Base-by-base conservation (phyloP, 2,329 filamentous ascomycete genomes). In the Hypoxylon sp. region DNA sequence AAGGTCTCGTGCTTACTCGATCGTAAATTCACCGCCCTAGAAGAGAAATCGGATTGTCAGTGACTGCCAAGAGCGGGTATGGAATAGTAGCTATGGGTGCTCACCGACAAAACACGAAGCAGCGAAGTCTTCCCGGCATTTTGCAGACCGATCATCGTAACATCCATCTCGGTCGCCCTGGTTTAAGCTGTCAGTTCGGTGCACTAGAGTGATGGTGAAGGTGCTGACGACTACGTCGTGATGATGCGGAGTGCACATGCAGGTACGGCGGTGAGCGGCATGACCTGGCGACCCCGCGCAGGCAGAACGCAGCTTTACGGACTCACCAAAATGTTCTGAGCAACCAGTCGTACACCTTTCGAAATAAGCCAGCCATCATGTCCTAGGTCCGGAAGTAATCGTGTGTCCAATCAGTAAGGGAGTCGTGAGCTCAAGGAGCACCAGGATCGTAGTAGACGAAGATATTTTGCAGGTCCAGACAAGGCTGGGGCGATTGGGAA, bases 161-260 rank as follows among this genome's bases (percentile, higher is more conserved):
- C 93, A 76, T 99, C 94, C 92, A 99, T 97, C 79, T 99, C 94
- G 62, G 92, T 96, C 63, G 93, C 91, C 94, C 93, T 97, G 61
- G 56, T 50, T 7, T 32, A 41, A 46, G 35, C 32, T n/a, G 23
- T 56, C 47, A 57, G 60, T 61, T 51, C 51, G 62, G 36, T 46
- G 51, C 31, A 43, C 35, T 31, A 44, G 29, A 44, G 31, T 45
- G 26, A 42, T 16, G 27, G 48, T 41, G n/a, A n/a, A n/a, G n/a
- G n/a, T n/a, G n/a, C n/a, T 35, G 45, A 37, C 51, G 46, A 26
- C 31, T 42, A 35, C 51, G 46, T 20, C 37, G 42, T 55, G 38
- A 47, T 44, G 50, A 51, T 55, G 54, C 47, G 53, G 49, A 53
- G 17, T 45, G 45, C 50, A 55, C 49, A 52, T 57, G 57, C 57